Base-by-base conservation (phyloP, 768 basidiomycete genomes). In the Amanita jacksonii region DNA sequence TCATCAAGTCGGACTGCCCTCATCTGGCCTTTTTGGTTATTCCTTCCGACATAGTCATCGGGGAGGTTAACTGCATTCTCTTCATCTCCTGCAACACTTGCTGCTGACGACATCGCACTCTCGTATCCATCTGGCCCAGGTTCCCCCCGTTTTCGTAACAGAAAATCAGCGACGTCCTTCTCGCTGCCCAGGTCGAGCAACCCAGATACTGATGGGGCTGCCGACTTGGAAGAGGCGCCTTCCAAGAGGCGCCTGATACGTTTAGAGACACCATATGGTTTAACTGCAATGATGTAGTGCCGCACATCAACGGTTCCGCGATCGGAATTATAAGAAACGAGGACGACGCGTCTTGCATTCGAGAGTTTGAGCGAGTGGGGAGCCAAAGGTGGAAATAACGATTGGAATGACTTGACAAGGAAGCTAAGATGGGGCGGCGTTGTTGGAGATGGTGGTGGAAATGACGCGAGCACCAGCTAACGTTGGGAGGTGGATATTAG, bases 401-500 rank as follows among this genome's bases (percentile, higher is more conserved):
- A 83, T 61, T 98, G 96, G 66, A 99, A 96, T 47, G 91, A 79
- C 62, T 96, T 96, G 75, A 92, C 84, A 57, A 98, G 75, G 46
- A 98, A 81, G 28, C 88, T 74, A 30, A 97, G 72, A 58, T 98
- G 91, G 2, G 81, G 78, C 2, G 89, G 84, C 2, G 83, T 83
- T 18, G 67, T 72, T 2, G 85, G 82, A 8, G 76, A 80, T 39
- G 79, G 82, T 46, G 72, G 78, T 41, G 78, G 90, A 64, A 79
- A 94, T 13, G 81, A 94, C 50, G 84, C 88, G 20, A 98, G 77
- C 2, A 99, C 94, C 46, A 97, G 81, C 94, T 94, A n/a, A n/a
- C n/a, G 32, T 33, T 58, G 28, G 18, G 4, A 30, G 33, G 27
- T 27, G 18, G 33, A 48, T 18, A 39, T 45, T 36, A 28, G 34